Base-by-base conservation (phyloP, 352 stramenopile species). In the Globisporangium viniferum region DNA sequence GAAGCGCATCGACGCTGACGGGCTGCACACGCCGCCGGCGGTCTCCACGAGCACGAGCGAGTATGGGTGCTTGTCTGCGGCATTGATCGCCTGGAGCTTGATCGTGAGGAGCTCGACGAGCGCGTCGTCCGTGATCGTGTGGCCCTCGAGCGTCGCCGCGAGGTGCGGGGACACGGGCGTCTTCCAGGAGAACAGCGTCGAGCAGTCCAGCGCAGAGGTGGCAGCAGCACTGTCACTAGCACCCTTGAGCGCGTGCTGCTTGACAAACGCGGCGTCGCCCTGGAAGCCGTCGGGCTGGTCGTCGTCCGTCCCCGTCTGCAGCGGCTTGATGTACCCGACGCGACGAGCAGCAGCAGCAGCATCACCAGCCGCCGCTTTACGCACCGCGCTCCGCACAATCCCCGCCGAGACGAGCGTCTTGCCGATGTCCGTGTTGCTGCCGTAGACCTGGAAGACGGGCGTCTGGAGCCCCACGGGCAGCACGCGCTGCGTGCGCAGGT, bases 401-500 rank as follows among this genome's bases (percentile, higher is more conserved):
- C 94, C 96, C 0, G 92, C 85, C n/a, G 93, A 97, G 18, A 99
- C 76, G 35, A 99, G 85, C 1, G 96, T 99, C 82, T 99, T 99
- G 68, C 97, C 97, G 29, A 99, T 95, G 79, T 99, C 97, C 53
- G 97, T 99, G 75, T 99, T 99, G 72, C 94, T 96, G 62, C 97
- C 97, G 75, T 98, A 99, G n/a, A 99, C 80, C 68, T 95, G 88
- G 64, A 95, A 92, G 61, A 93, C 74, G 9, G 88, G 88, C 65
- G 84, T 84, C 31, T 84, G 62, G n/a, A 94, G 84, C 48, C 72
- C 79, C 58, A 89, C 55, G 12, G 73, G 65, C 14, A 80, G 57
- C 41, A 84, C 79, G 39, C 82, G 81, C 44, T 86, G 70, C 8
- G 80, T 88, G 64, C 82, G 84, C 62, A 91, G 70, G 5, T 80